Conservation (phyloP, 805 yeast species). For the Brettanomyces naardenensis region DNA sequence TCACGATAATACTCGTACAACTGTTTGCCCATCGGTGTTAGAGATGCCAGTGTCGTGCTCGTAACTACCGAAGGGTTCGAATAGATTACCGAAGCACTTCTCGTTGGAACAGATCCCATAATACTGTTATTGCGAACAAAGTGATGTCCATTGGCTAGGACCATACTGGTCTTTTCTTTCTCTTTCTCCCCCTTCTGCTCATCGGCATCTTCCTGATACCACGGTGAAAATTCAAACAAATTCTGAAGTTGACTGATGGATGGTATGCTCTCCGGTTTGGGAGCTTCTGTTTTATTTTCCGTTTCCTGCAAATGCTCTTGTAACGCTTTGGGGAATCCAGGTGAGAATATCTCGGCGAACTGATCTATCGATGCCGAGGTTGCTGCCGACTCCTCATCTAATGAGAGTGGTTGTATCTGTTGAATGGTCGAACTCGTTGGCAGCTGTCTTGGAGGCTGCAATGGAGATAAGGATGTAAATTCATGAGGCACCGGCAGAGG, state of each 20-base stretch:
- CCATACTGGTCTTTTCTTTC: not conserved
- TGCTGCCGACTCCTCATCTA: not conserved
- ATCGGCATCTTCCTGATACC: not conserved
- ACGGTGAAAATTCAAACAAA: constrained; percentile 7
- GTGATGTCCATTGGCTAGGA: not conserved
- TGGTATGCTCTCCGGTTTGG: too few relatives aligned
- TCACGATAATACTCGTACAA: constrained; percentile 44
- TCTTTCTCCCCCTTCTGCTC: too few relatives aligned
- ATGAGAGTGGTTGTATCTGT: not conserved
- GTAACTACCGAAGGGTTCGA: constrained; percentile 23
- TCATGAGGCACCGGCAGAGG: not conserved
- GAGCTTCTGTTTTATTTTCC: too few relatives aligned
- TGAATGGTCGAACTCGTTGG: not conserved
- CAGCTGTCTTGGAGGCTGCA: not conserved
- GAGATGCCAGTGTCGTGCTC: constrained; percentile 19
- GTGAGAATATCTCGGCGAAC: constrained; percentile 18
- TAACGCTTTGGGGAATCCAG: constrained; percentile 16
- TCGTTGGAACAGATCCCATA: not conserved
- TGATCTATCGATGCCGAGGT: constrained; percentile 6
- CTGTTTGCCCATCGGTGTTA: constrained; percentile 28
- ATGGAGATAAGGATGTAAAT: not conserved
- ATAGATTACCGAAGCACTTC: constrained; percentile 11
- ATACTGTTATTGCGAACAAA: constrained; percentile 1
- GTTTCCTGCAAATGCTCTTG: constrained; percentile 15
- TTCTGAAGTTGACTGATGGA: constrained; percentile 10